Evolutionary conservation across 805 yeast species (phyloP), one percentile per base, ranked within the genome.

Genomic region (Metschnikowia arizonensis): DNA sequence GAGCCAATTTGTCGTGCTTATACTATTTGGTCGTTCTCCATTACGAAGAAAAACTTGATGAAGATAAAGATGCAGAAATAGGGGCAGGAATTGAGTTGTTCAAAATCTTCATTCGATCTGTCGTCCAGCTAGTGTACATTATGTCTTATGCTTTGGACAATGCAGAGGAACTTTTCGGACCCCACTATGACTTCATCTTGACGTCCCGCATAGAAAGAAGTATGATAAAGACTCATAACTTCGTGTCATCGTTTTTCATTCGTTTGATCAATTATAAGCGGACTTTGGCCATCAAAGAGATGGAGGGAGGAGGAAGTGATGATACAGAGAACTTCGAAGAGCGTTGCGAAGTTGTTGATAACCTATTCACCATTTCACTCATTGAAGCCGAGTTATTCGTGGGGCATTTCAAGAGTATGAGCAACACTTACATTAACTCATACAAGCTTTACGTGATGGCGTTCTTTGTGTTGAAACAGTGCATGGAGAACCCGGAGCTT

Each of bases 141-240:
- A 69, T 70, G 68, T 62, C 72, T 5, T 69, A 65, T 53, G 74
- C 65, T 3, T 59, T 69, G 39, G 76, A 71, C 46, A 66, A 69
- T 46, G 63, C 71, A 21, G 72, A 64, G 7, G 71, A 68, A 46
- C 53, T 69, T 26, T 71, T 71, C 52, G 76, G 74, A 1, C 60
- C 57, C 40, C 63, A 65, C 44, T 70, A 60, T 46, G 76, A 71
- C 50, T 69, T 53, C 44, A 44, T 64, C 23, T 50, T 71, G 42
- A 69, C 74, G 0, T 60, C 74, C 2, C 48, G 53, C 5, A 67
- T 62, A 48, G 76, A 71, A 49, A 49, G 68, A 33, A 62, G 63
- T 36, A 65, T 70, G 72, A 66, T 68, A 30, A 69, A 68, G 48
- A 63, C 72, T 6, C 75, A 69, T 50, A 59, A 62, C 33, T 69